Percentiles rank a stretch among this genome's conserved stretches.
Conservation (phyloP, 495 filamentous ascomycete genomes). For the Trichoderma reesei region DNA sequence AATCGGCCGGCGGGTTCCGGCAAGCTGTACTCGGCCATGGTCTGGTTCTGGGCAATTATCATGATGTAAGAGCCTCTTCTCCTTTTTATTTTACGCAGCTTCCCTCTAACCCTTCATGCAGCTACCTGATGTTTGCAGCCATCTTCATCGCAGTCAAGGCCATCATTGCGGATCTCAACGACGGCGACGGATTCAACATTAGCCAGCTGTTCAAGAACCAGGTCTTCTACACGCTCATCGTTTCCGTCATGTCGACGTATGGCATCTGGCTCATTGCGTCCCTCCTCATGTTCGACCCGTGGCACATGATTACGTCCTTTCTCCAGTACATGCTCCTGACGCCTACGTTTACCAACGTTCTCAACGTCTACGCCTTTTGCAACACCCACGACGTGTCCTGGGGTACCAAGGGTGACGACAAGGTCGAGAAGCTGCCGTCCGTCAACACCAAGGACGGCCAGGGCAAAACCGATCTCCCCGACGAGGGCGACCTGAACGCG, state of each 20-base stretch:
- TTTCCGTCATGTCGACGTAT: slow-evolving; percentile 87
- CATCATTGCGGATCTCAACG: slow-evolving; percentile 54
- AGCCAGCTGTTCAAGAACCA: slow-evolving; percentile 70
- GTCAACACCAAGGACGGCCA: slow-evolving; percentile 86
- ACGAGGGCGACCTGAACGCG: slow-evolving; percentile 70
- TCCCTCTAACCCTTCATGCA: slow-evolving; percentile 23
- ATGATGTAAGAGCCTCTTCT: slow-evolving; percentile 54
- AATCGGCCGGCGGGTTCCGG: slow-evolving; percentile 94
- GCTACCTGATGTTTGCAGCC: slow-evolving; percentile 88
- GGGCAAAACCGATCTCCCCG: slow-evolving; percentile 88
- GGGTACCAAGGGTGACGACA: slow-evolving; percentile 95
- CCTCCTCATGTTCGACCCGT: slow-evolving; percentile 94
- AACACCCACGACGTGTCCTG: slow-evolving; percentile 97
- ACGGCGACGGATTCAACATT: slow-evolving; percentile 49
- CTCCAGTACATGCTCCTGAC: slow-evolving; percentile 94
- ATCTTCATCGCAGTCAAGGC: slow-evolving; percentile 89
- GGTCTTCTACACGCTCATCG: slow-evolving; percentile 86
- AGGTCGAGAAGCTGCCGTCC: slow-evolving; percentile 68
- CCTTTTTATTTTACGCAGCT: background rate
- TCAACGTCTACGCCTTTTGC: slow-evolving; percentile 97
- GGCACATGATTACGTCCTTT: slow-evolving; percentile 97
- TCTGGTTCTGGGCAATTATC: slow-evolving; percentile 91
- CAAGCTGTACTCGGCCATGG: slow-evolving; percentile 91
- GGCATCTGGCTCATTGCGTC: slow-evolving; percentile 87
- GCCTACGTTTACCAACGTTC: slow-evolving; percentile 89